Percentiles rank a stretch among this genome's conserved stretches.
These are phyloP conservation scores for Mesostigma viride DNA, from an alignment of 139 green algal species.

Conservation along the genomic window DNA sequence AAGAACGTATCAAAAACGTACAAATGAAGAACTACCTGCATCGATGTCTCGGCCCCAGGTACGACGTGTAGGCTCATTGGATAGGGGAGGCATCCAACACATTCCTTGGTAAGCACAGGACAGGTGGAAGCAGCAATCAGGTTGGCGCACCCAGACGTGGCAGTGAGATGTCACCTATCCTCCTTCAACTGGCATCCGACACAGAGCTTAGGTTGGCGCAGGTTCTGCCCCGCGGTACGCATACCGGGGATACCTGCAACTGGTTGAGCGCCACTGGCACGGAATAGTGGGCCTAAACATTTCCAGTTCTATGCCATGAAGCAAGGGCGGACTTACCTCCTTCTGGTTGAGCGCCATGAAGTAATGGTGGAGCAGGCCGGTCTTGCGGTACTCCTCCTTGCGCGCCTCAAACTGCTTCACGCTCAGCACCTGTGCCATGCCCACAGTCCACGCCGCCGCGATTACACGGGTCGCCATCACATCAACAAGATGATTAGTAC, in stretches of 20 bases:
- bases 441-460: no score
- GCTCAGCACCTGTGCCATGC: conserved; percentile 92
- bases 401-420: conserved; percentile 81
- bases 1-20: no score
- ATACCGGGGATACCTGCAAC: background rate
- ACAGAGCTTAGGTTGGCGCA: background rate
- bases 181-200: background rate
- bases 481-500: no score
- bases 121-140: no score
- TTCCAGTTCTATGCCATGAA: background rate
- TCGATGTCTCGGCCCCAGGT: no score
- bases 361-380: conserved; percentile 88
- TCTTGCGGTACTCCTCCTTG: conserved; percentile 69
- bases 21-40: no score
- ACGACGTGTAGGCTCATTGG: no score
- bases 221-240: background rate
- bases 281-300: background rate
- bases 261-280: background rate
- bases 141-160: no score
- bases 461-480: no score
- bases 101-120: no score
- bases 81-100: no score
- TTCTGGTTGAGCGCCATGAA: conserved; percentile 98
- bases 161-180: no score
- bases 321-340: conserved; percentile 40